Evolutionary conservation across 2,329 filamentous ascomycete species (phyloP).

Genomic region (Bipolaris victoriae): DNA sequence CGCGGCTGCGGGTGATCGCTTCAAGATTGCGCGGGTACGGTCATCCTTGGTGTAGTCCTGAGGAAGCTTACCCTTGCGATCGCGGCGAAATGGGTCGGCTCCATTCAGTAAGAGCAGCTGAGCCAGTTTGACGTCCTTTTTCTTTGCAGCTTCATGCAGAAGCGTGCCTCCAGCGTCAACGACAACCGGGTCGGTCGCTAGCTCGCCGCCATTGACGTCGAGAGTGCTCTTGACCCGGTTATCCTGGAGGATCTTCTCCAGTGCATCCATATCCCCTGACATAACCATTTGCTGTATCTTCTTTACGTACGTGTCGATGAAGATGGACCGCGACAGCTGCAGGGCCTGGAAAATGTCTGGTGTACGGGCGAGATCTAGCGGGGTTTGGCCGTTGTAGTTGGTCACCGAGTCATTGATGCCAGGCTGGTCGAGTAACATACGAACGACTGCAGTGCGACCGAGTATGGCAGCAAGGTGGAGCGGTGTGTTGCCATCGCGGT

Average conservation of each 20-base stretch:
- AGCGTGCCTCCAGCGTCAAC: constrained; percentile 86
- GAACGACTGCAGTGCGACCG: constrained; percentile 79
- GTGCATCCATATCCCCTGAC: constrained; percentile 73
- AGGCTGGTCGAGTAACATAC: constrained; percentile 79
- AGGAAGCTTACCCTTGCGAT: constrained; percentile 92
- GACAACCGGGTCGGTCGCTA: constrained; percentile 80
- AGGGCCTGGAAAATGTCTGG: constrained; percentile 96
- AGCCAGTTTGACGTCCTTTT: constrained; percentile 84
- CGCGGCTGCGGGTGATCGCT: constrained; percentile 91
- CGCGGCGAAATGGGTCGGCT: constrained; percentile 92
- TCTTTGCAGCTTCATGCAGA: constrained; percentile 89
- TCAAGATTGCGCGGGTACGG: constrained; percentile 82
- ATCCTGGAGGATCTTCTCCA: constrained; percentile 84
- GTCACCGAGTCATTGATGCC: constrained; percentile 86
- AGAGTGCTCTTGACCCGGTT: constrained; percentile 82
- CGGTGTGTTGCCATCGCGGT: constrained; percentile 93
- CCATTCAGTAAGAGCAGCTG: constrained; percentile 91
- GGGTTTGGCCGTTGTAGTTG: constrained; percentile 83
- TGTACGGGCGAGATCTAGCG: constrained; percentile 86
- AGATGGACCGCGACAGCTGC: constrained; percentile 87
- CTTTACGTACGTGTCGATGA: constrained; percentile 83
- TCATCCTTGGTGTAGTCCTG: constrained; percentile 98
- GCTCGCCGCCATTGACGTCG: constrained; percentile 90
- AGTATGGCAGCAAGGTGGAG: constrained; percentile 86
- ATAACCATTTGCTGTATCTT: constrained; percentile 81